Evolutionary conservation across 2,329 filamentous ascomycete species (phyloP).

Genomic region (Diatrype stigma): DNA sequence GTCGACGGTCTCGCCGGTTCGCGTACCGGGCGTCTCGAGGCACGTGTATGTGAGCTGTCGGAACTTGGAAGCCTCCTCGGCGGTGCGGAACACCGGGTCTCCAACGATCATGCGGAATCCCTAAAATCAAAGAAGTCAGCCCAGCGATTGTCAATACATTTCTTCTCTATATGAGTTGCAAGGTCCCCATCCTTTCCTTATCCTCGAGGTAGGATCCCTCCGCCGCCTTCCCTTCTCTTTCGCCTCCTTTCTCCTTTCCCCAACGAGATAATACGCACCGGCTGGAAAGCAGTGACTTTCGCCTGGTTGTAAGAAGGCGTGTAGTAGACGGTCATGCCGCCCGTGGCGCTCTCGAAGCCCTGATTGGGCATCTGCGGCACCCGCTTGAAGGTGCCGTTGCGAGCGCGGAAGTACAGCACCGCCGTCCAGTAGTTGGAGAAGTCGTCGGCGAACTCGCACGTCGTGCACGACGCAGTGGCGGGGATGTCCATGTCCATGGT

Average conservation of each 20-base stretch:
- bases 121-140: too few species aligned
- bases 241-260: conserved; percentile 5
- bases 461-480: conserved; percentile 29
- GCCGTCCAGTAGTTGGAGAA: conserved; percentile 32
- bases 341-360: conserved; percentile 27
- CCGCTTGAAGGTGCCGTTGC: conserved; percentile 30
- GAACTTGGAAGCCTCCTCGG: conserved; percentile 31
- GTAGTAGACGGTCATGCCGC: conserved; percentile 42
- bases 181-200: too few species aligned
- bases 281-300: conserved; percentile 40
- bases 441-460: conserved; percentile 32
- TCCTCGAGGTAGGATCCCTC: too few species aligned
- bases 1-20: conserved; percentile 33
- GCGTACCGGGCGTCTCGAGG: conserved; percentile 32
- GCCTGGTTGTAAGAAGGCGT: conserved; percentile 30
- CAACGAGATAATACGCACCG: conserved; percentile 14
- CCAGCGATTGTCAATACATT: too few species aligned
- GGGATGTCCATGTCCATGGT: conserved; percentile 2
- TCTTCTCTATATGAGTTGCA: too few species aligned
- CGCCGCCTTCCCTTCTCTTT: too few species aligned
- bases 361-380: conserved; percentile 31
- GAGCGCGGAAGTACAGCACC: conserved; percentile 28
- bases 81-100: conserved; percentile 30
- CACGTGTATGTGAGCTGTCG: conserved; percentile 42
- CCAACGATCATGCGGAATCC: conserved; percentile 44